These are phyloP conservation scores for Colletotrichum sp. DNA, from an alignment of 2,329 filamentous ascomycete species.

Conservation along the genomic window DNA sequence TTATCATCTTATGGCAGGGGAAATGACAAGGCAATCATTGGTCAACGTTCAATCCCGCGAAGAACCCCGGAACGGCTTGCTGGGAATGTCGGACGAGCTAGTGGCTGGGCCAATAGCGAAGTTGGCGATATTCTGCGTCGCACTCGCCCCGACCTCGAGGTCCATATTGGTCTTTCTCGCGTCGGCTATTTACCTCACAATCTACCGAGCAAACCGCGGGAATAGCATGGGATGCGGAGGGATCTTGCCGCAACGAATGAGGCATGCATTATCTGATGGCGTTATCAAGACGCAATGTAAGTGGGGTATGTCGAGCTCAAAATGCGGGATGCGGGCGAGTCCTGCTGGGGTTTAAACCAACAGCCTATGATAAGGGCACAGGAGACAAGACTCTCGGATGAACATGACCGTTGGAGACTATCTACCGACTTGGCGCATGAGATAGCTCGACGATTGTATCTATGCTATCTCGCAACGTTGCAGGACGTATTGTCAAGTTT, in stretches of 20 bases:
- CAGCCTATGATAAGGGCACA: background rate
- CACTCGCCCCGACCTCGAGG: background rate
- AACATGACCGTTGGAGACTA: background rate
- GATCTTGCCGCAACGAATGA: background rate
- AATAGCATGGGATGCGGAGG: background rate
- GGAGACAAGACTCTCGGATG: background rate
- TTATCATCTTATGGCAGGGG: background rate
- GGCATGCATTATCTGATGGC: constrained; percentile 3
- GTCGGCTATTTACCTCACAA: background rate
- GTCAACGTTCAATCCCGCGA: background rate
- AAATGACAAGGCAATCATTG: background rate
- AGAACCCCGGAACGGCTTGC: background rate
- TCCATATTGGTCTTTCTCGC: background rate
- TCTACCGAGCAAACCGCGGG: background rate
- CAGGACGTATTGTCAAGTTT: background rate
- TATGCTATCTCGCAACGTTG: background rate
- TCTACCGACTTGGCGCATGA: background rate
- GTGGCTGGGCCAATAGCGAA: background rate
- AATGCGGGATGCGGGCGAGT: background rate
- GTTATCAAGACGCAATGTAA: constrained; percentile 13
- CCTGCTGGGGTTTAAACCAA: background rate
- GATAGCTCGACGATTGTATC: background rate
- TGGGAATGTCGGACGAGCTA: background rate
- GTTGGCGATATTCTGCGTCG: background rate
- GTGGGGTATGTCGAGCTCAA: constrained; percentile 8